Evolutionary conservation across 148 eudicot species (phyloP).

Genomic region (Camellia sinensis): DNA sequence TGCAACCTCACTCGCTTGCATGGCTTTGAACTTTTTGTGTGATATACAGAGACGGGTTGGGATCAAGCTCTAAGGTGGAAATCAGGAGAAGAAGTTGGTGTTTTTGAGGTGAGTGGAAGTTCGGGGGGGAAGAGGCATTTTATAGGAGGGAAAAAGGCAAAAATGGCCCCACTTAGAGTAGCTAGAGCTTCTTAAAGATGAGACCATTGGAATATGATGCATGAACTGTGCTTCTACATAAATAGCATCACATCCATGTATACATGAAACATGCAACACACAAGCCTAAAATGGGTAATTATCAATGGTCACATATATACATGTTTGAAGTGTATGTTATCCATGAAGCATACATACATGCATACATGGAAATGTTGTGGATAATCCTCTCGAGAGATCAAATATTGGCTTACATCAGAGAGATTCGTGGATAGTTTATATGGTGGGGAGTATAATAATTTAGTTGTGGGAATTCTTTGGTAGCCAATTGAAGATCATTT

Average conservation of each 20-base stretch:
- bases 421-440: slow-evolving; percentile 17
- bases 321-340: slow-evolving; percentile 25
- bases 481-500: slow-evolving; percentile 21
- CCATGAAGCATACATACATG: slow-evolving; percentile 23
- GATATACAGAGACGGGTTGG: neutral
- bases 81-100: slow-evolving; percentile 18
- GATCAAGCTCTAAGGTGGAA: slow-evolving; percentile 7
- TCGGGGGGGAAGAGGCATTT: slow-evolving; percentile 29
- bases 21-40: slow-evolving; percentile 30
- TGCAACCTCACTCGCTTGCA: slow-evolving; percentile 61
- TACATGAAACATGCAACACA: slow-evolving; percentile 4
- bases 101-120: slow-evolving; percentile 38
- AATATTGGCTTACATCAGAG: slow-evolving; percentile 36
- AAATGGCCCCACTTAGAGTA: slow-evolving; percentile 30
- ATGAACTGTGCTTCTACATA: slow-evolving; percentile 12
- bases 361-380: slow-evolving; percentile 25
- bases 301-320: slow-evolving; percentile 8
- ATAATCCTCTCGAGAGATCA: slow-evolving; percentile 23
- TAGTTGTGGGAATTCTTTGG: slow-evolving; percentile 23
- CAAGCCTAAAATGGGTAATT: neutral
- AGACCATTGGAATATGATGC: slow-evolving; percentile 31
- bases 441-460: slow-evolving; percentile 24
- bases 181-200: slow-evolving; percentile 33
- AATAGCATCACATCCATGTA: slow-evolving; percentile 20
- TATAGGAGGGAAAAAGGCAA: slow-evolving; percentile 57